Conservation (phyloP, 2,329 filamentous ascomycete species). For the Nemania diffusa region DNA sequence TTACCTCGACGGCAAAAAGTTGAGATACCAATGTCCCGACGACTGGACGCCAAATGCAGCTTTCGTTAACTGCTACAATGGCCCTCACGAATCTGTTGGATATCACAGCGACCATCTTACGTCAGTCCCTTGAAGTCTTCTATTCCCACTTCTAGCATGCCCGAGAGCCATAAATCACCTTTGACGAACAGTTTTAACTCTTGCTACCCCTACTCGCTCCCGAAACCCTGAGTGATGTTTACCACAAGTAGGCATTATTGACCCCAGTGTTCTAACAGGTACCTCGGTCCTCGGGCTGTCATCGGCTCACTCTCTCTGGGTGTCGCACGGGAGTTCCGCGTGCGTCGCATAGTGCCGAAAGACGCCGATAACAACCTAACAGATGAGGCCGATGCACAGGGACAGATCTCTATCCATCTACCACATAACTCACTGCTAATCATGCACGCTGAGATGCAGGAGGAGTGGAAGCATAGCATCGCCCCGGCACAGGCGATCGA, state of each 20-base stretch:
- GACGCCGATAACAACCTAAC: conserved; percentile 56
- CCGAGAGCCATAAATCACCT: too few relatives aligned
- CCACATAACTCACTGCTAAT: conserved; percentile 93
- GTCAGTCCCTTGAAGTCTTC: conserved; percentile 64
- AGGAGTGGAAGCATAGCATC: conserved; percentile 94
- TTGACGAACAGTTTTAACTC: too few relatives aligned
- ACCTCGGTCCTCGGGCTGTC: conserved; percentile 63
- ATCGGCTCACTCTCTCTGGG: conserved; percentile 93
- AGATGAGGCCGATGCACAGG: conserved; percentile 69
- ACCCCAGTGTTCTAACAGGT: too few relatives aligned
- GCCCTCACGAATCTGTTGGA: conserved; percentile 82
- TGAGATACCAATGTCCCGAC: conserved; percentile 78
- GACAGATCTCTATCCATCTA: conserved; percentile 91
- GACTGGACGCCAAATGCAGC: conserved; percentile 88
- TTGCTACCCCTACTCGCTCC: too few relatives aligned
- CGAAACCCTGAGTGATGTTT: too few relatives aligned
- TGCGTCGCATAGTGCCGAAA: conserved; percentile 77
- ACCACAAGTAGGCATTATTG: too few relatives aligned
- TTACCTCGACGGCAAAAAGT: conserved; percentile 76
- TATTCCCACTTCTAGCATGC: too few relatives aligned
- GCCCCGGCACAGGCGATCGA: conserved; percentile 79
- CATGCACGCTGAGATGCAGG: conserved; percentile 99
- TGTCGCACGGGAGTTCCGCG: conserved; percentile 91
- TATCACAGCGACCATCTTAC: conserved; percentile 95
- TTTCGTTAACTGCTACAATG: conserved; percentile 94